Percentiles rank a stretch among this genome's conserved stretches.
These are phyloP conservation scores for Microcera coccophila DNA, from an alignment of 2,329 filamentous ascomycete genomes.

Conservation along the genomic window DNA sequence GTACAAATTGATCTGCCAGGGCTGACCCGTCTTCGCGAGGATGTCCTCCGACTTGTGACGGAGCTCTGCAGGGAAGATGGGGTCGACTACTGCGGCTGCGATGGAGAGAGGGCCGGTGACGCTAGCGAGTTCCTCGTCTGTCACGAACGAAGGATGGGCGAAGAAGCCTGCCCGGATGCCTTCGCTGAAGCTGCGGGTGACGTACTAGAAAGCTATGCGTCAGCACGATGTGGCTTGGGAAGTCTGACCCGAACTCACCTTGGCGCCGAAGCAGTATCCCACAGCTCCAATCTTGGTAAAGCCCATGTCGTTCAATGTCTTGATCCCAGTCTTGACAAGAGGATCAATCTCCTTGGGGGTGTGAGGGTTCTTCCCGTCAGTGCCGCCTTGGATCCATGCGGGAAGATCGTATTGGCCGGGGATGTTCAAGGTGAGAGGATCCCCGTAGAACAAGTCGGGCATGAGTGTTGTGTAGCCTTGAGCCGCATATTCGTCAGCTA, in stretches of 20 bases:
- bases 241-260: conserved; percentile 40
- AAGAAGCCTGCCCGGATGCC: conserved; percentile 56
- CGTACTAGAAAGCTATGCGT: conserved; percentile 51
- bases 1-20: conserved; percentile 69
- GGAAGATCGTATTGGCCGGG: conserved; percentile 30
- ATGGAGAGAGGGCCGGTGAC: conserved; percentile 57
- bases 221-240: neutral
- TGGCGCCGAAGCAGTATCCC: conserved; percentile 64
- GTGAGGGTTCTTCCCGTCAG: conserved; percentile 46
- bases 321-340: conserved; percentile 39
- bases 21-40: conserved; percentile 46
- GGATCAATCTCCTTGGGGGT: conserved; percentile 31
- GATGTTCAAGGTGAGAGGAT: conserved; percentile 26
- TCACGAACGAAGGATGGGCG: conserved; percentile 62
- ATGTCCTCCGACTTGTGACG: conserved; percentile 57
- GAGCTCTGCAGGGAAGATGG: conserved; percentile 53
- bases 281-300: conserved; percentile 51
- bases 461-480: conserved; percentile 38
- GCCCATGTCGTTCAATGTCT: conserved; percentile 53
- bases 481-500: conserved; percentile 39
- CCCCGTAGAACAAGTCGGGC: conserved; percentile 38
- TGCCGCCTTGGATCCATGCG: conserved; percentile 38
- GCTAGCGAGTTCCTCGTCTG: conserved; percentile 54
- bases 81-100: conserved; percentile 60
- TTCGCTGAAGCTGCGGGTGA: conserved; percentile 60